phyloP scores from a whole-genome alignment of 1,284 basidiomycete genomes.

The Blastosporella zonata region DNA sequence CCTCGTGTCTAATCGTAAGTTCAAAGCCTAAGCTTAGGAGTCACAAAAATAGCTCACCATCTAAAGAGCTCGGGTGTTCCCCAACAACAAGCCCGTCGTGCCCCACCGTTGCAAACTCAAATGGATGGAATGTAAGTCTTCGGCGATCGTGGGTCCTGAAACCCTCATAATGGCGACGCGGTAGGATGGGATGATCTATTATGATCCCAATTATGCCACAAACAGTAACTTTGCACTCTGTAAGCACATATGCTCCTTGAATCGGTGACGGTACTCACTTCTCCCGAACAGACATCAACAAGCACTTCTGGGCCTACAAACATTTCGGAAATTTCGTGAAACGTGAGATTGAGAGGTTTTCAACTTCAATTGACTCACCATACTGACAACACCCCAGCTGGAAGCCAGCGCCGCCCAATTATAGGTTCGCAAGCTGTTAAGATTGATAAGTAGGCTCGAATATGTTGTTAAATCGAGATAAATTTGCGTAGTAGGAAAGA shows the following conservation, averaged over 20 bases:
- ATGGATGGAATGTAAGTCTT: conserved; percentile 34
- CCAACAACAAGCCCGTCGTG: conserved; percentile 29
- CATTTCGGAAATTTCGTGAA: conserved; percentile 40
- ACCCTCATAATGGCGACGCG: not conserved
- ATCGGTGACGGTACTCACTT: conserved; percentile 2
- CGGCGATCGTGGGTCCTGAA: not conserved
- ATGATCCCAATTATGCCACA: conserved; percentile 32
- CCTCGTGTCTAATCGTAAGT: conserved; percentile 32
- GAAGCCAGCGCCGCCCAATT: conserved; percentile 32
- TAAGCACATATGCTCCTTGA: conserved; percentile 15
- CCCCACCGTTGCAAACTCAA: conserved; percentile 30
- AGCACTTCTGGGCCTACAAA: conserved; percentile 39
- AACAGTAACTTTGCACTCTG: conserved; percentile 37
- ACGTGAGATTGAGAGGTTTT: conserved; percentile 24
- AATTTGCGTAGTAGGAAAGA: not conserved
- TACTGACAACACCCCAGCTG: conserved; percentile 23
- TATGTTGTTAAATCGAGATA: not conserved
- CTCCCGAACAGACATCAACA: conserved; percentile 31
- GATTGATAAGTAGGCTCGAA: not conserved
- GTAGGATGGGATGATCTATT: conserved; percentile 39
- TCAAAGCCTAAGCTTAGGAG: not conserved
- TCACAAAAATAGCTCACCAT: not conserved
- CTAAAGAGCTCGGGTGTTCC: conserved; percentile 31
- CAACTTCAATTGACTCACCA: not conserved
- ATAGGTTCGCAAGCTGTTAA: conserved; percentile 29